These are phyloP conservation scores for Harringtonia lauricola DNA, from an alignment of 2,329 filamentous ascomycete genomes.

Conservation along the genomic window DNA sequence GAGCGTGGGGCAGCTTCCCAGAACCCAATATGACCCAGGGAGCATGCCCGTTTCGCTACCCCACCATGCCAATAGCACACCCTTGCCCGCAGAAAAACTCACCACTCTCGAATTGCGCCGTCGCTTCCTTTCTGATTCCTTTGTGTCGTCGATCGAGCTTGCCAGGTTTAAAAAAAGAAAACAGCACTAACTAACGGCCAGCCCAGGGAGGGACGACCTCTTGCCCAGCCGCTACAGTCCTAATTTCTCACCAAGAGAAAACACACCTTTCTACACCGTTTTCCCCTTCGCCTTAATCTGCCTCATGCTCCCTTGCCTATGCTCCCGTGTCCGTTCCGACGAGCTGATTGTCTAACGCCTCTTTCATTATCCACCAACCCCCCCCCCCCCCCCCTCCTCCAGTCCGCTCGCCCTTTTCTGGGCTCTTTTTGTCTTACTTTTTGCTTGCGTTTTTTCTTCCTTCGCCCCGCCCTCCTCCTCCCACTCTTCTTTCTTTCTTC, in stretches of 20 bases:
- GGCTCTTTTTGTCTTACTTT: constrained; percentile 17
- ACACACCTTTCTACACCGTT: neutral
- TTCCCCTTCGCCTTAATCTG: neutral
- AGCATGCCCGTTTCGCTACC: too few species aligned
- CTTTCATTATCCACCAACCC: neutral
- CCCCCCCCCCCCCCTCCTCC: neutral
- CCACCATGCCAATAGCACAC: too few species aligned
- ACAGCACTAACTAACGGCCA: too few species aligned
- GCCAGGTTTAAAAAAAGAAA: too few species aligned
- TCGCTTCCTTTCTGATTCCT: too few species aligned
- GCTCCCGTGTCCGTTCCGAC: neutral
- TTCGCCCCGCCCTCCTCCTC: neutral
- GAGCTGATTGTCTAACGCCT: neutral
- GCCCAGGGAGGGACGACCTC: too few species aligned
- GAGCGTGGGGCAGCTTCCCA: too few species aligned
- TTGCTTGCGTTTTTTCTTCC: neutral
- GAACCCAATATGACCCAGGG: too few species aligned
- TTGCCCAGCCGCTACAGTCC: neutral
- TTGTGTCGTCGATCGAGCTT: too few species aligned
- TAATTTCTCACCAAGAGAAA: neutral
- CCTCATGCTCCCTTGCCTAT: neutral
- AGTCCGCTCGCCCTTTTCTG: constrained; percentile 11
- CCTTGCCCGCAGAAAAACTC: too few species aligned
- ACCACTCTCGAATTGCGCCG: too few species aligned
- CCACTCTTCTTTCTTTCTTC: constrained; percentile 15